Evolutionary conservation across 805 yeast genomes (phyloP), one percentile per base, ranked within the genome.

Genomic region (Starmera amethionina): DNA sequence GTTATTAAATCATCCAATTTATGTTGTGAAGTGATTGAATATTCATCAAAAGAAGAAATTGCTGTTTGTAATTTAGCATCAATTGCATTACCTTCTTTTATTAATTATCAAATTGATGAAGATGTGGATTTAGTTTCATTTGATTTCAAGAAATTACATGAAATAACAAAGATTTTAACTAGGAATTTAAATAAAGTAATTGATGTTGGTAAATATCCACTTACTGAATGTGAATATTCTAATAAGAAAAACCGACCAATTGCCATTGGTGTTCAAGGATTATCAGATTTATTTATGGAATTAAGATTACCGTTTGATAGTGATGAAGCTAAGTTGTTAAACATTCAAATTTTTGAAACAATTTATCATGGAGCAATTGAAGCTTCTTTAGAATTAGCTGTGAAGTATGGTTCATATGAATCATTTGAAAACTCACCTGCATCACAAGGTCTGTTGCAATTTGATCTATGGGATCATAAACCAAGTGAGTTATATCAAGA

Each of bases 51-150:
- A 8, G 85, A 86, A 22, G 97, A 90, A 67, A 82, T 87, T 39
- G 96, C 97, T 2, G 97, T 90, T 25, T 93, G 97, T 70, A 90
- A 93, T 64, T 69, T 90, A 54, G 97, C 90, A 0, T 88, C 96
- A 18, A 60, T 90, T 46, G 96, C 96, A 1, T 69, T 93, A 42
- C 97, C 97, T 6, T 70, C 83, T 1, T 90, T 77, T 60, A 72
- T 87, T 14, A 70, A 70, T 35, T 55, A 57, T 31, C 44, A 46
- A 30, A 35, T 44, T 13, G 79, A 85, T 46, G 73, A 71, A 37
- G 62, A 60, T 27, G 79, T 83, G 45, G 57, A 56, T 34, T 68
- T 70, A 18, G 58, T 72, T 13, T 62, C 64, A 58, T 86, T 79
- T 58, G 79, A 90, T 64, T 89, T 87, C 60, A 65, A 73, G 44